Base-by-base conservation (phyloP, 2,329 filamentous ascomycete genomes). In the Cercospora citrullina region DNA sequence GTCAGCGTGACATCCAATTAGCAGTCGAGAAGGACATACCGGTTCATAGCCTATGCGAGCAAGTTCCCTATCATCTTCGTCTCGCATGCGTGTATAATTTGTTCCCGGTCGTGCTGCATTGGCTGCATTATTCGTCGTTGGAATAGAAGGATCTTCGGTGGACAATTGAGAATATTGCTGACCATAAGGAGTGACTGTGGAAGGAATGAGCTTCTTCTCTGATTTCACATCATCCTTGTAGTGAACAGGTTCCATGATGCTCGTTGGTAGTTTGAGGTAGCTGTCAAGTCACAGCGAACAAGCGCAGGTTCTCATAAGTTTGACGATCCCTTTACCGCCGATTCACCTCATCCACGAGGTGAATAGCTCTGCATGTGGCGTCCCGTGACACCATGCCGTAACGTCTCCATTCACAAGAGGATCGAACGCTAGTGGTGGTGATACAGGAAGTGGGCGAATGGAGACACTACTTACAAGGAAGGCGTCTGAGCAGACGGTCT, bases 41-140 rank as follows among this genome's bases (percentile, higher is more conserved):
- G 89, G 87, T 72, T 84, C 86, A 75, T 89, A 89, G 31, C 87
- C 87, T 73, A 89, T 89, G 64, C 85, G 84, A 65, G 86, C 86
- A 21, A 89, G 80, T 30, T 89, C 77, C 42, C 85, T 83, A 75
- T 88, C 87, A 68, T 89, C 87, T 62, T 88, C 85, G 72, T 89
- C 69, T 61, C 72, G 51, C 23, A 74, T 72, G 1, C 68, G 69
- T n/a, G 71, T 18, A 21, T 64, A 64, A 1, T 26, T 58, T 4
- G 16, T 39, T 12, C 62, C 62, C 16, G 62, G 26, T 4, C 39
- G 60, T 21, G 39, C 36, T 42, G 26, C n/a, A 48, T 18, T 16
- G 8, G 0, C 31, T 5, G 53, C 4, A 14, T 5, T 3, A 23
- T 26, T 53, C 6, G 21, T 4, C 10, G 21, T 1, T 10, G 31